phyloP scores from a whole-genome alignment of 768 basidiomycete species.

The Inosperma sp. region DNA sequence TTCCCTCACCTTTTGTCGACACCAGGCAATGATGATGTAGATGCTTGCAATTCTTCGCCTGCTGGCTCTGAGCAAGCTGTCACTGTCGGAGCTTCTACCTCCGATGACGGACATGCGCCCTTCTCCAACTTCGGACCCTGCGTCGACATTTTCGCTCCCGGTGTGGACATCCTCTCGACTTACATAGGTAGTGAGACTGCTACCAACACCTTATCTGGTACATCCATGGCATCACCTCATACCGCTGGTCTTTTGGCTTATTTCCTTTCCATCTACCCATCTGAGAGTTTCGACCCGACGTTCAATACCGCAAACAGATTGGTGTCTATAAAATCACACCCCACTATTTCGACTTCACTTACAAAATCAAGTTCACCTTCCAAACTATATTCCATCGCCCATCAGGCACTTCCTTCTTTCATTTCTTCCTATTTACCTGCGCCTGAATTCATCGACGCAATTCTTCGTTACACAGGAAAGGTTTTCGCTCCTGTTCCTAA shows the following conservation, averaged over 20 bases:
- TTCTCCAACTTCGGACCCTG: constrained; percentile 92
- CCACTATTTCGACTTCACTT: constrained; percentile 26
- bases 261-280: constrained; percentile 84
- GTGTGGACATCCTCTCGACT: constrained; percentile 86
- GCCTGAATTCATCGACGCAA: constrained; percentile 41
- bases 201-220: constrained; percentile 79
- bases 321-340: constrained; percentile 30
- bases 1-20: not conserved
- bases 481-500: constrained; percentile 40
- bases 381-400: constrained; percentile 50
- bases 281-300: constrained; percentile 52
- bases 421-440: constrained; percentile 53
- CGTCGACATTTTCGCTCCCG: constrained; percentile 91
- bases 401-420: constrained; percentile 56
- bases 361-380: constrained; percentile 26
- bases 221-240: constrained; percentile 95
- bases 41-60: constrained; percentile 92
- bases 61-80: constrained; percentile 85
- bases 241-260: constrained; percentile 88
- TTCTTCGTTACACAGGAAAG: constrained; percentile 19
- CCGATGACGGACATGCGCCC: constrained; percentile 77
- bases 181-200: constrained; percentile 62
- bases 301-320: constrained; percentile 37
- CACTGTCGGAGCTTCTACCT: constrained; percentile 89
- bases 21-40: constrained; percentile 73